Conservation (phyloP, 176 grass and related monocot species). For the Avena eriantha region DNA sequence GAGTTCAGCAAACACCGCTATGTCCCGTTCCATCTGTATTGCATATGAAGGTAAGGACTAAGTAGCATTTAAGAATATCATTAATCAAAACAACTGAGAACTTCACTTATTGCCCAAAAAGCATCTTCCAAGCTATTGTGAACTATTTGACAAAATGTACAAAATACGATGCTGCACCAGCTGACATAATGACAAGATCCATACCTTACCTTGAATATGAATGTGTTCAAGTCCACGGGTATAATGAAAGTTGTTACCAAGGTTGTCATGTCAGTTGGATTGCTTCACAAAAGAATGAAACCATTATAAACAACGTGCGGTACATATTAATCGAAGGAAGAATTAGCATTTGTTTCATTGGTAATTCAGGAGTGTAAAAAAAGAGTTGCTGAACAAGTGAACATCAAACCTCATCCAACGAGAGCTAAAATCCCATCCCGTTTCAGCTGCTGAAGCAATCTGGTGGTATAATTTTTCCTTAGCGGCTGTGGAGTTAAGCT, state of each 20-base stretch:
- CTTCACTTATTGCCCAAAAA: background rate
- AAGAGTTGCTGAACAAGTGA: background rate
- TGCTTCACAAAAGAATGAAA: conserved; percentile 52
- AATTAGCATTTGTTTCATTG: background rate
- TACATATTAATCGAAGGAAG: background rate
- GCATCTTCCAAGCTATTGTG: conserved; percentile 7
- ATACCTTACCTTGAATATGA: conserved; percentile 79
- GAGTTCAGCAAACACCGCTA: conserved; percentile 68
- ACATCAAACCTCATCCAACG: conserved; percentile 92
- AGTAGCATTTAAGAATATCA: conserved; percentile 18
- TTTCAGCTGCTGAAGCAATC: conserved; percentile 90
- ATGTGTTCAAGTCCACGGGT: conserved; percentile 93
- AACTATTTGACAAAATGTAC: background rate
- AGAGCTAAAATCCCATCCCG: conserved; percentile 99
- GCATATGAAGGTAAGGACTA: conserved; percentile 24
- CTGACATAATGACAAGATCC: background rate
- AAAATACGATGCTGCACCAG: background rate
- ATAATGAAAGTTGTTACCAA: conserved; percentile 69
- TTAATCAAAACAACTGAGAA: background rate
- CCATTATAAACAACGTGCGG: background rate
- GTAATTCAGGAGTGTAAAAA: background rate
- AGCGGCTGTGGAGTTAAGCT: conserved; percentile 53
- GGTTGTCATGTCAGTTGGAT: conserved; percentile 84
- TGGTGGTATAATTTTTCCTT: conserved; percentile 76
- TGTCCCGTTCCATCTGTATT: conserved; percentile 80